These are phyloP conservation scores for Verbascum thapsus DNA, from an alignment of 257 asterid species.

Conservation along the genomic window DNA sequence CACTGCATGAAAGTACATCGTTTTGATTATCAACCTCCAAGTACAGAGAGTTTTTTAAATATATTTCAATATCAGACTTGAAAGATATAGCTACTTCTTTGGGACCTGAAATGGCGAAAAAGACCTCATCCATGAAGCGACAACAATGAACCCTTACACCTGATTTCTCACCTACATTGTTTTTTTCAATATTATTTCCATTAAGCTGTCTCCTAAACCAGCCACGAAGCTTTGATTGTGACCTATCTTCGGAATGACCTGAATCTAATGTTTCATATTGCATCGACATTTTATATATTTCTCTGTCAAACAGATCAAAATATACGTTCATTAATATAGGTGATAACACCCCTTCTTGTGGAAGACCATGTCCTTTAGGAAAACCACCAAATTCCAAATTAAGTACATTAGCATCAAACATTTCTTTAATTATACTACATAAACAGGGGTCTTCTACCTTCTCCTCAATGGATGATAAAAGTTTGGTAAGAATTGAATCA, in stretches of 20 bases:
- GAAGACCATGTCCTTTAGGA: constrained; percentile 96
- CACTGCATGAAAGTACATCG: constrained; percentile 57
- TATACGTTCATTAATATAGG: constrained; percentile 86
- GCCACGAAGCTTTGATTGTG: constrained; percentile 65
- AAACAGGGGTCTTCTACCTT: constrained; percentile 68
- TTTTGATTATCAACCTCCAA: constrained; percentile 49
- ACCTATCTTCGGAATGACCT: constrained; percentile 35
- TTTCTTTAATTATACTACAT: constrained; percentile 44
- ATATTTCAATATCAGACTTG: constrained; percentile 61
- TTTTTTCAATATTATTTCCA: constrained; percentile 32
- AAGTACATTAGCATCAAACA: constrained; percentile 67
- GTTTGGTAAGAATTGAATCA: constrained; percentile 48
- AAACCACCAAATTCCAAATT: constrained; percentile 87
- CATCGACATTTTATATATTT: constrained; percentile 77
- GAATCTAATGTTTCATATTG: constrained; percentile 62
- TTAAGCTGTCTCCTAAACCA: constrained; percentile 93
- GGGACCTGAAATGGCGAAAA: constrained; percentile 74
- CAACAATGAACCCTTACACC: constrained; percentile 68
- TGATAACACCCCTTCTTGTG: constrained; percentile 93
- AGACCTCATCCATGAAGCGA: constrained; percentile 91
- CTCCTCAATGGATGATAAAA: constrained; percentile 58
- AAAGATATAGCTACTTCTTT: constrained; percentile 62
- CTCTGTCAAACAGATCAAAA: constrained; percentile 83
- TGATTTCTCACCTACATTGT: constrained; percentile 35
- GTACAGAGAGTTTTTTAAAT: constrained; percentile 58